Evolutionary conservation across 176 grass and related monocot species (phyloP).

Genomic region (Carex kokanica): DNA sequence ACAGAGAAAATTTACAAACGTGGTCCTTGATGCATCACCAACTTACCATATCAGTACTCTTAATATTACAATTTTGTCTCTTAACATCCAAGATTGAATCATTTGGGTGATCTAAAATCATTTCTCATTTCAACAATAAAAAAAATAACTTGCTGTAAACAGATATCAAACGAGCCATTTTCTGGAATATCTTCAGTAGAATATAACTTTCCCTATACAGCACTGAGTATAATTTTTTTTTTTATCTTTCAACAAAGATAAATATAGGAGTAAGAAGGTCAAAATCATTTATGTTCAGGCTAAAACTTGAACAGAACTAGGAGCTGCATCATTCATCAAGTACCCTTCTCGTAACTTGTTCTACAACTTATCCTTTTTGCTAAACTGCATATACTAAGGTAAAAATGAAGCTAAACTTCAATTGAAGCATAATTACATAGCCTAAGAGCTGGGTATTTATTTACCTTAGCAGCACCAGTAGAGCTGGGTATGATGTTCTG

Average conservation of each 20-base stretch:
- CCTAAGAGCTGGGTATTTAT: background rate
- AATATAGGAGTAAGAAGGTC: background rate
- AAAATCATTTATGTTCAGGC: background rate
- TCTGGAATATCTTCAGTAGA: background rate
- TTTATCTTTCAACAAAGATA: background rate
- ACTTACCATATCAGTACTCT: background rate
- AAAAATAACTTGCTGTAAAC: background rate
- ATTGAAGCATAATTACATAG: background rate
- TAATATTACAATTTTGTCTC: background rate
- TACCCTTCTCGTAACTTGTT: background rate
- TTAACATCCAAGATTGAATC: background rate
- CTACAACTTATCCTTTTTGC: background rate
- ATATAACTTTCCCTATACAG: background rate
- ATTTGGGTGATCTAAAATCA: conserved; percentile 6
- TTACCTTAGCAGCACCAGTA: conserved; percentile 98
- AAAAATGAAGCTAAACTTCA: conserved; percentile 6
- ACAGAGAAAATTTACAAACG: background rate
- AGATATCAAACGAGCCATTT: background rate
- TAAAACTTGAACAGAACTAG: background rate
- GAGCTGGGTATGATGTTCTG: conserved; percentile 99
- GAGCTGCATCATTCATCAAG: background rate
- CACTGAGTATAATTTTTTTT: background rate
- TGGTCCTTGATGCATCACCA: background rate
- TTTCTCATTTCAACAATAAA: background rate
- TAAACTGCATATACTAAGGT: background rate